Percentiles rank a stretch among this genome's conserved stretches.
Evolutionary conservation across 768 basidiomycete genomes (phyloP).

Genomic region (Lactarius indigo): DNA sequence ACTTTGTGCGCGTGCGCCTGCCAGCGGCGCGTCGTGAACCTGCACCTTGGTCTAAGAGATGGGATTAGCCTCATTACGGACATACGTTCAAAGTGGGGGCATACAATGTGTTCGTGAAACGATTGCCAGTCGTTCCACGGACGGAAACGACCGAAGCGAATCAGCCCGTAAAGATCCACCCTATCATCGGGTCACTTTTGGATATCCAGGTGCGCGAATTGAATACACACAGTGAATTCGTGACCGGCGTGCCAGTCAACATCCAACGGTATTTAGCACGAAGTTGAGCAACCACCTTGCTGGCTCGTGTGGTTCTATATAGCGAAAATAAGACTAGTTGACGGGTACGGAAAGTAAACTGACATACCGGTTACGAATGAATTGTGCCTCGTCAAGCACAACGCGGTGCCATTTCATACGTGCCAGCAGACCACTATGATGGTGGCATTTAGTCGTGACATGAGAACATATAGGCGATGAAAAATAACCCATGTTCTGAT

Average conservation of each 20-base stretch:
- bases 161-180: conserved; percentile 65
- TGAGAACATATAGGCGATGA: not conserved
- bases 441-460: not conserved
- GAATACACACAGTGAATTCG: conserved; percentile 55
- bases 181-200: conserved; percentile 32
- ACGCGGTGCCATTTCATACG: conserved; percentile 63
- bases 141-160: conserved; percentile 64
- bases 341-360: not conserved
- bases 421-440: conserved; percentile 51
- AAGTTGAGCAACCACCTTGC: conserved; percentile 56
- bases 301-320: conserved; percentile 51
- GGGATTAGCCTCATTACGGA: not conserved
- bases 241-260: conserved; percentile 73
- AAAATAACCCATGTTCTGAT: conserved; percentile 44
- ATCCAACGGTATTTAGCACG: conserved; percentile 71
- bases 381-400: conserved; percentile 77
- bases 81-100: conserved; percentile 17
- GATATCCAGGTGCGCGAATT: not conserved
- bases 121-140: conserved; percentile 72
- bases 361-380: conserved; percentile 61
- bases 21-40: conserved; percentile 53
- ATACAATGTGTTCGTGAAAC: conserved; percentile 57
- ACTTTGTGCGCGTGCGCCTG: conserved; percentile 63
- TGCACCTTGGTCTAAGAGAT: conserved; percentile 48
- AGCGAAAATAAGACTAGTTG: not conserved